Evolutionary conservation across 2,329 filamentous ascomycete species (phyloP), one percentile per base, ranked within the genome.

Genomic region (Neopestalotiopsis clavispora): DNA sequence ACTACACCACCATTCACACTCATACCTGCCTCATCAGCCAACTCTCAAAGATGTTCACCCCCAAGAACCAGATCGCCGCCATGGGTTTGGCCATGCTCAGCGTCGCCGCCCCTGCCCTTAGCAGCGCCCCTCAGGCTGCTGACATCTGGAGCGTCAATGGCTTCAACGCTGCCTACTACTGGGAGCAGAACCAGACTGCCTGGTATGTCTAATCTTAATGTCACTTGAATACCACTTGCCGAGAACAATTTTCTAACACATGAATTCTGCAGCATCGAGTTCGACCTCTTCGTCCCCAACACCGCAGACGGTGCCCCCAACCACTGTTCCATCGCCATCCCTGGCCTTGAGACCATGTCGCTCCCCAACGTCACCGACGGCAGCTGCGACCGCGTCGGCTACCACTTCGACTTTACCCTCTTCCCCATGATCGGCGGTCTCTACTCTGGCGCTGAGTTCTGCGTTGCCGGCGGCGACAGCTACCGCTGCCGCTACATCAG

Each of bases 291-390:
- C 10, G 57, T 59, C 57, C 57, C 57, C 30, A 59, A 20, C 45
- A 23, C 23, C 17, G 57, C n/a, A 7, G 57, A 23, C 57, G 13
- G 23, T 38, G 34, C 34, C 34, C 34, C 34, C 30, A 14, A 28
- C 23, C 57, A 59, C 57, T 59, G 57, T 23, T 59, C 57, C 2
- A 28, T 28, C 23, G 13, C 57, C 30, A 28, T 28, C 30, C n/a
- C 23, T 6, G 23, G 30, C 4, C 57, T 59, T 5, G 57, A 30
- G 23, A 23, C 23, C 30, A 14, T 59, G 4, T 6, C 9, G 5
- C 57, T 59, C 17, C 57, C 57, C 57, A 59, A 59, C 57, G 30
- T 59, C 57, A 59, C 57, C 30, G n/a, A 59, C 10, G 13, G 6
- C 13, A n/a, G 9, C 23, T 59, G 57, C 57, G 57, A 59, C 17